Evolutionary conservation across 2,329 filamentous ascomycete species (phyloP), one percentile per base, ranked within the genome.

Genomic region (Xylariales sp.): DNA sequence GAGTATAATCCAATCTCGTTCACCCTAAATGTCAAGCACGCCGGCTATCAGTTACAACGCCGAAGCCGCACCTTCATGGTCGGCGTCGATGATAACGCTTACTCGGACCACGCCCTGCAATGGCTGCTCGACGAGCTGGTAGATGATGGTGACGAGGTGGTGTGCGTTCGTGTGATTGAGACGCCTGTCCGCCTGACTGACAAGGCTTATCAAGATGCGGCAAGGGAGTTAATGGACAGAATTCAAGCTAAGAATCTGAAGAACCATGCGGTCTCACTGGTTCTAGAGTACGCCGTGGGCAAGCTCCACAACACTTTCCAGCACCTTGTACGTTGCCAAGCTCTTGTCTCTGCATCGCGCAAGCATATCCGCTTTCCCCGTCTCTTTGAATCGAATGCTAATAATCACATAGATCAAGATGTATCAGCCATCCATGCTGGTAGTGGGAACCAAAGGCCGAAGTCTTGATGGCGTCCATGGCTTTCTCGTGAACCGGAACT

Each of bases 81-180:
- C 46, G 90, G 90, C 15, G 85, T 90, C 14, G 90, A 95, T 61
- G 86, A 91, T 53, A 89, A 95, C 51, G 78, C 88, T 41, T 95
- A 95, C 61, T 95, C 88, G 6, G 87, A 95, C 45, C 93, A 91
- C 62, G 90, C 90, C 13, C 70, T 96, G 14, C 87, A 94, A 61
- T 96, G 89, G 89, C 73, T 95, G 35, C 78, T 96, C 27, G 88
- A 94, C 52, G 88, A 95, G 63, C 73, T 95, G 40, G 88, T 95
- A 28, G 89, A 95, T 52, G 90, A 95, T 54, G 89, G 90, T 14
- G 90, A 96, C 56, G 88, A 95, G 62, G 83, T 96, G 40, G 85
- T 96, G 7, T 96, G 90, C 61, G 76, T 96, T 33, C 77, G 88
- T 37, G 90, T 95, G 3, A 77, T 95, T 29, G 89, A 95, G 55